phyloP scores from a whole-genome alignment of 2,329 filamentous ascomycete genomes.

The Magnaporthiopsis rhizophila region DNA sequence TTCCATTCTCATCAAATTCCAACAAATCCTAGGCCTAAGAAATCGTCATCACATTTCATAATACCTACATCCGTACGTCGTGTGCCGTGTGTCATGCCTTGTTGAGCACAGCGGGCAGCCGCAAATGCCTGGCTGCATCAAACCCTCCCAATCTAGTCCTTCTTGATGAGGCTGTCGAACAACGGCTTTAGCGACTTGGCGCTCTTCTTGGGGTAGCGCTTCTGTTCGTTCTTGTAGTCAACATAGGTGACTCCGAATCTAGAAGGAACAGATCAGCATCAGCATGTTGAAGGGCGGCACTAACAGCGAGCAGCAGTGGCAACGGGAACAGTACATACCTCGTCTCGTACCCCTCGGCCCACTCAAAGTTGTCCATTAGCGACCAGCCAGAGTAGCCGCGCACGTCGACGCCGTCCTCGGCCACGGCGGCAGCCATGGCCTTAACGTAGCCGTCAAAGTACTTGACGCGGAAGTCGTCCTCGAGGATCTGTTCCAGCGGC shows the following conservation, averaged over 20 bases:
- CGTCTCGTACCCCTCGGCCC: constrained; percentile 86
- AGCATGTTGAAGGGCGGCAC: background rate
- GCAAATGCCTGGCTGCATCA: background rate
- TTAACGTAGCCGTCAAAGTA: constrained; percentile 74
- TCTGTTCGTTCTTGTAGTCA: constrained; percentile 73
- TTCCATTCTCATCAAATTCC: background rate
- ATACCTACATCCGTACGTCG: background rate
- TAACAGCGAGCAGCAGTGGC: background rate
- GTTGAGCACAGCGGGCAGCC: background rate
- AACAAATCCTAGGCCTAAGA: background rate
- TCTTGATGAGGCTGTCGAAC: constrained; percentile 64
- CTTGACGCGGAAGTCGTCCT: constrained; percentile 73
- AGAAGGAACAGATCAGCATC: background rate
- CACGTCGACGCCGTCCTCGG: constrained; percentile 68
- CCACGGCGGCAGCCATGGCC: constrained; percentile 66
- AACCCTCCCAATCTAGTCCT: constrained; percentile 30
- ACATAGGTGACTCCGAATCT: constrained; percentile 73
- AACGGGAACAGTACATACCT: constrained; percentile 26
- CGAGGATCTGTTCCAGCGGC: constrained; percentile 58
- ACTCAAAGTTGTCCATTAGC: constrained; percentile 85
- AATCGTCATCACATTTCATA: background rate
- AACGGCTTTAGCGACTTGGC: constrained; percentile 62
- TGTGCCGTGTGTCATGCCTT: background rate
- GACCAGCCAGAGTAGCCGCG: constrained; percentile 80
- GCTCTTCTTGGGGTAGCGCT: constrained; percentile 77